These are phyloP conservation scores for Kazachstania martiniae DNA, from an alignment of 805 yeast species.

Conservation along the genomic window DNA sequence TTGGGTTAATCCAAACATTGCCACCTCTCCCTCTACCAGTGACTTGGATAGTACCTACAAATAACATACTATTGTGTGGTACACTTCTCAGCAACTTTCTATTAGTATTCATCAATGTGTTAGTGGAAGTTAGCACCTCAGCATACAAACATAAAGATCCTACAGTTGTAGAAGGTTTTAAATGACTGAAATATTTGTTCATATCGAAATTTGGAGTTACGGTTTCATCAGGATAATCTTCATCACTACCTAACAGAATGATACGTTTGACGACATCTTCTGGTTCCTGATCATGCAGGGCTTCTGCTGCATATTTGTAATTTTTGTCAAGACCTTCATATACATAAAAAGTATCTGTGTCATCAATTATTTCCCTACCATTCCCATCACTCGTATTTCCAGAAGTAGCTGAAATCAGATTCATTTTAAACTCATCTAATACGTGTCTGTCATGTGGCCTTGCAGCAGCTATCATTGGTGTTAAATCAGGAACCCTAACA, in stretches of 20 bases:
- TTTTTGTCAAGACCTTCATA: constrained; percentile 12
- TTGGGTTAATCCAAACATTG: constrained; percentile 90
- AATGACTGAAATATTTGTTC: constrained; percentile 36
- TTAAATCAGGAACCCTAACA: constrained; percentile 48
- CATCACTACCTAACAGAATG: constrained; percentile 29
- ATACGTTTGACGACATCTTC: constrained; percentile 47
- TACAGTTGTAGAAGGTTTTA: constrained; percentile 29
- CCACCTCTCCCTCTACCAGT: constrained; percentile 93
- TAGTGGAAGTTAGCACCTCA: constrained; percentile 86
- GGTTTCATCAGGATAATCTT: constrained; percentile 37
- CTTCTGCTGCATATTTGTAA: constrained; percentile 7
- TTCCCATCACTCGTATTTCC: constrained; percentile 29
- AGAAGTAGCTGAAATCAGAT: constrained; percentile 4
- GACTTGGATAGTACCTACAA: constrained; percentile 71
- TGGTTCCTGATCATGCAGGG: constrained; percentile 35
- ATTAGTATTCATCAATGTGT: constrained; percentile 66
- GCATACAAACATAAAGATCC: constrained; percentile 67
- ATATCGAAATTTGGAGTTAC: constrained; percentile 69
- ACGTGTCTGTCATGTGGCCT: constrained; percentile 6
- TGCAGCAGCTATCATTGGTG: constrained; percentile 48
- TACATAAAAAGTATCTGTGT: constrained; percentile 15
- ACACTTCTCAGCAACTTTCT: constrained; percentile 43
- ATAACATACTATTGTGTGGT: constrained; percentile 21
- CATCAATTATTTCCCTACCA: constrained; percentile 36
- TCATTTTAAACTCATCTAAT: constrained; percentile 9